A percentile compares a stretch with the other conserved stretches of the same genome.
phyloP scores from a whole-genome alignment of 2,329 filamentous ascomycete species.

The Talaromyces piceae region DNA sequence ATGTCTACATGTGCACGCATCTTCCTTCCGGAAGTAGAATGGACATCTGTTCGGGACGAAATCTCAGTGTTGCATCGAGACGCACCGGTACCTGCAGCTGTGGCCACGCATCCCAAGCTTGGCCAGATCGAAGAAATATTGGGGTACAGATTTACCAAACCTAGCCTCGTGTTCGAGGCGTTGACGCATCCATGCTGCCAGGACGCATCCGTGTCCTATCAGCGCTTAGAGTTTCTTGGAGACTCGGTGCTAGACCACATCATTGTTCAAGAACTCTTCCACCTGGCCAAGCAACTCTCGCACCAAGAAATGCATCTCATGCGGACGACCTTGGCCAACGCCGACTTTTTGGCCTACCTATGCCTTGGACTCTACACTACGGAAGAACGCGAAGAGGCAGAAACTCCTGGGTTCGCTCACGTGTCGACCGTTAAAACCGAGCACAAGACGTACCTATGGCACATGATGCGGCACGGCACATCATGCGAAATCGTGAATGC shows the following conservation, averaged over 20 bases:
- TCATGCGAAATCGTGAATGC: slow-evolving; percentile 39
- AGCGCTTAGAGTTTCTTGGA: slow-evolving; percentile 81
- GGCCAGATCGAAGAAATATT: slow-evolving; percentile 56
- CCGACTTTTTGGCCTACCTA: slow-evolving; percentile 69
- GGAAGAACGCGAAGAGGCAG: slow-evolving; percentile 14
- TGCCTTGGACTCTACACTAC: slow-evolving; percentile 49
- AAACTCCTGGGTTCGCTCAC: slow-evolving; percentile 16
- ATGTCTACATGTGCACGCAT: slow-evolving; percentile 57
- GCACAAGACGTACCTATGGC: slow-evolving; percentile 52
- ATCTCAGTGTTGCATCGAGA: slow-evolving; percentile 39
- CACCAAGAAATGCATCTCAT: slow-evolving; percentile 66
- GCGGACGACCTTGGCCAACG: slow-evolving; percentile 71
- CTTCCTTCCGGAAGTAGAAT: slow-evolving; percentile 56
- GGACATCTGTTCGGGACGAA: slow-evolving; percentile 41
- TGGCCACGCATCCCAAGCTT: slow-evolving; percentile 35
- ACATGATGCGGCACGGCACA: slow-evolving; percentile 58
- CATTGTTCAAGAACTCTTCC: slow-evolving; percentile 57
- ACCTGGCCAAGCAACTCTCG: slow-evolving; percentile 32
- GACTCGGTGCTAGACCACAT: slow-evolving; percentile 78
- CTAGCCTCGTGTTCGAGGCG: slow-evolving; percentile 65
- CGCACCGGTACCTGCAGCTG: slow-evolving; percentile 28
- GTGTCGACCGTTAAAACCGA: slow-evolving; percentile 17
- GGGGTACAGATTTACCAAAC: slow-evolving; percentile 64
- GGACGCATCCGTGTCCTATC: slow-evolving; percentile 50
- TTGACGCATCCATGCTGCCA: slow-evolving; percentile 67